phyloP scores from a whole-genome alignment of 495 filamentous ascomycete genomes.

The Penicillium canariense region DNA sequence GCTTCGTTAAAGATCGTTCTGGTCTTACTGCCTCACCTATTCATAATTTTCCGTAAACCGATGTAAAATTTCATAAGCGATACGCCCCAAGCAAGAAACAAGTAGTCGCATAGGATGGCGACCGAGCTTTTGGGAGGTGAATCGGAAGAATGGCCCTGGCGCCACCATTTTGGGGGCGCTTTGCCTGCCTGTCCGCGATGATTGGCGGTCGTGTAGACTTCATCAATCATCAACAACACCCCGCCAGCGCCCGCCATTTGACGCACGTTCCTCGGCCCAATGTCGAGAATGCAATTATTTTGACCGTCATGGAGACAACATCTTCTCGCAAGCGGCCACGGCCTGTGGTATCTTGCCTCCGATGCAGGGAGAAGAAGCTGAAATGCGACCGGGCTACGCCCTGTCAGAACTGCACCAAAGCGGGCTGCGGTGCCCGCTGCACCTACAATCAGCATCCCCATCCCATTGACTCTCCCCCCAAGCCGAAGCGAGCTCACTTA shows the following conservation, averaged over 20 bases:
- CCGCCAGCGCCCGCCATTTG: no score
- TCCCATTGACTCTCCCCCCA: conserved; percentile 1
- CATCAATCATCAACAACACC: background rate
- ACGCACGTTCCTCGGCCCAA: background rate
- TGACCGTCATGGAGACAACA: conserved; percentile 8
- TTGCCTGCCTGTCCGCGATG: background rate
- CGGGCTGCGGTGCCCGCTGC: conserved; percentile 19
- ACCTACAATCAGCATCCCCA: conserved; percentile 15
- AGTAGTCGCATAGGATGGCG: background rate
- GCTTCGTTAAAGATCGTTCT: background rate
- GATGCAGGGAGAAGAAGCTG: conserved; percentile 33
- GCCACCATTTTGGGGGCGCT: conserved; percentile 1
- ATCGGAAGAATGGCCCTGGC: no score
- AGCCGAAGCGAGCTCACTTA: conserved; percentile 16
- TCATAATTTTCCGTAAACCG: background rate
- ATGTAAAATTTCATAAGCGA: background rate
- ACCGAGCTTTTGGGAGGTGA: background rate
- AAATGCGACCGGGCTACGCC: conserved; percentile 31
- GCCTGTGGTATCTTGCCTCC: conserved; percentile 29
- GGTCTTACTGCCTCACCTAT: background rate
- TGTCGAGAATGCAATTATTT: background rate
- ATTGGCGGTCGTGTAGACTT: background rate
- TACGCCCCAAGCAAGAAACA: background rate
- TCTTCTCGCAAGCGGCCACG: conserved; percentile 26
- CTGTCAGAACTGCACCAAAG: conserved; percentile 30